Evolutionary conservation across 2,329 filamentous ascomycete genomes (phyloP).

Genomic region (Colletotrichum salicis): DNA sequence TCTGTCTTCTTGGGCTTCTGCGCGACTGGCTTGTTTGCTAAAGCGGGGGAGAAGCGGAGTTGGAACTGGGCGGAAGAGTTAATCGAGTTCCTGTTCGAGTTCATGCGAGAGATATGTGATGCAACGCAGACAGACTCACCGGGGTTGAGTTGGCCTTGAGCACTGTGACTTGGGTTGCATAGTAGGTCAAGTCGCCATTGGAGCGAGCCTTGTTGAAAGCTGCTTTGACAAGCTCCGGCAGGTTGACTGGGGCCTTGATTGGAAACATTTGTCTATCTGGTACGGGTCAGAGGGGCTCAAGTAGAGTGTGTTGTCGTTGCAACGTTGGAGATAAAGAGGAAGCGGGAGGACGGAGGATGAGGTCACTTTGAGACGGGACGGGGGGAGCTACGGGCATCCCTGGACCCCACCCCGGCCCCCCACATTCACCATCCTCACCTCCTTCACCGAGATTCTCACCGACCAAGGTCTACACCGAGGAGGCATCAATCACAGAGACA

Average conservation of each 20-base stretch:
- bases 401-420: neutral
- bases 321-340: neutral
- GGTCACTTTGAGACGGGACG: neutral
- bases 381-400: neutral
- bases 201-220: conserved; percentile 60
- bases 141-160: conserved; percentile 55
- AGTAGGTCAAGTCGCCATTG: conserved; percentile 63
- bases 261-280: conserved; percentile 51
- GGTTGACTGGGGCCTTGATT: conserved; percentile 55
- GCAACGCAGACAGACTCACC: conserved; percentile 46
- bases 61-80: conserved; percentile 67
- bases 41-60: conserved; percentile 74
- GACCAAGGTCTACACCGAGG: neutral
- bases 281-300: conserved; percentile 36
- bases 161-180: conserved; percentile 63
- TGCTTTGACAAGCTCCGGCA: conserved; percentile 62
- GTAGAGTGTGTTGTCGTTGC: neutral
- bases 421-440: neutral
- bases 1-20: conserved; percentile 48
- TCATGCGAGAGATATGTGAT: neutral
- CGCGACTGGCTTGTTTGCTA: conserved; percentile 73
- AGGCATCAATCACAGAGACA: neutral
- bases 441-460: neutral
- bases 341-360: neutral
- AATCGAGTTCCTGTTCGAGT: neutral